Base-by-base conservation (phyloP, 768 basidiomycete genomes). In the Mycena filopes region DNA sequence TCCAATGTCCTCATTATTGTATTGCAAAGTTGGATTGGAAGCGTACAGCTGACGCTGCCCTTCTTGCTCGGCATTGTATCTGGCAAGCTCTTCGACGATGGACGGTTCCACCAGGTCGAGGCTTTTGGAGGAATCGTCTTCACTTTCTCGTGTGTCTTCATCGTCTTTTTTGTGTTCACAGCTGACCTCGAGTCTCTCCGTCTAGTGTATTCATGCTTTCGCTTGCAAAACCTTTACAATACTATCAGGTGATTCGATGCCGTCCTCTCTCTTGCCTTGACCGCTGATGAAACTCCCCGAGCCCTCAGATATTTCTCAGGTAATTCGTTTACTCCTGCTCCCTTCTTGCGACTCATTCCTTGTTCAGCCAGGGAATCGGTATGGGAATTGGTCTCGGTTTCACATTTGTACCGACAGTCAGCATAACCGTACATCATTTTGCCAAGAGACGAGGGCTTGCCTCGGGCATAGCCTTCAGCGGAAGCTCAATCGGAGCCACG, bases 21-120 rank as follows among this genome's bases (percentile, higher is more conserved):
- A 15, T 20, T 36, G 18, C 46, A n/a, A n/a, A 73, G 72, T 40
- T 74, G 71, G 73, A 72, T 74, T 16, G 71, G 70, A 29, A 69
- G 70, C 38, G 43, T 71, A 1, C 68, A 72, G 51, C 59, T 74
- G 31, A 61, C 65, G 61, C 66, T 70, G 70, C 71, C 71, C 31
- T 72, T 72, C 23, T n/a, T 56, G 7, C 26, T 67, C 10, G 73
- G 73, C 0, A 54, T 70, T 28, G 53, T 72, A 7, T 67, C 67
- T 10, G 71, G 73, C 12, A 69, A 70, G 50, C 58, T 72, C 2
- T 72, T 71, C 49, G 73, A 74, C 41, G 41, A 41, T 21, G 71
- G 73, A 11, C 43, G 65, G 31, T 72, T 72, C 36, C 66, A 69
- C 21, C 15, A 43, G 3, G 12, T 68, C 16, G 40, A 70, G 29